Percentiles rank a stretch among this genome's conserved stretches.
phyloP scores from a whole-genome alignment of 2,329 filamentous ascomycete species.

The Exophiala bonariae region DNA sequence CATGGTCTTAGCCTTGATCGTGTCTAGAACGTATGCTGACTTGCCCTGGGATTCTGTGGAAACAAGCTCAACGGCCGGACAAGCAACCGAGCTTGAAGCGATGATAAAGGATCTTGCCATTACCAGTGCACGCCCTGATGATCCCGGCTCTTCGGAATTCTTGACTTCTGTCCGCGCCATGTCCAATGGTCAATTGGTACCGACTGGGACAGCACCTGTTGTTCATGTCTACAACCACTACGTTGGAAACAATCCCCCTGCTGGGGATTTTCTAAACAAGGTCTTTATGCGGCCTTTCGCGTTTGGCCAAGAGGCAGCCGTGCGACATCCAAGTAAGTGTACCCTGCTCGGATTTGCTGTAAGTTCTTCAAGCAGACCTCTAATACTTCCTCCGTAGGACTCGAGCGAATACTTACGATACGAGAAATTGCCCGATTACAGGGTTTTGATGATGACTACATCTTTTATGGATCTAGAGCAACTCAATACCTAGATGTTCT shows the following conservation, averaged over 20 bases:
- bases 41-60: constrained; percentile 8
- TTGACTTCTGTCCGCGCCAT: too few species aligned
- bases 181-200: too few species aligned
- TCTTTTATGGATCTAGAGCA: constrained; percentile 12
- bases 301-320: not conserved
- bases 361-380: too few species aligned
- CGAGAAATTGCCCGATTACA: constrained; percentile 24
- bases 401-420: constrained; percentile 16
- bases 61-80: too few species aligned
- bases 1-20: constrained; percentile 10
- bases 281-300: constrained; percentile 1
- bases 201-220: too few species aligned
- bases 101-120: too few species aligned
- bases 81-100: too few species aligned
- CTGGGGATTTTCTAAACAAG: too few species aligned
- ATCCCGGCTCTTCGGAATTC: too few species aligned
- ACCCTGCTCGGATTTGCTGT: too few species aligned
- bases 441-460: constrained; percentile 23
- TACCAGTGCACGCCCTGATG: too few species aligned
- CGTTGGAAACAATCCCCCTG: not conserved
- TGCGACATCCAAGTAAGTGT: not conserved
- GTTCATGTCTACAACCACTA: constrained; percentile 1
- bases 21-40: constrained; percentile 8
- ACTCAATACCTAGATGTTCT: constrained; percentile 14
- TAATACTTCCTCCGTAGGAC: too few species aligned